phyloP scores from a whole-genome alignment of 2,329 filamentous ascomycete species.

The Penicillium sp. region DNA sequence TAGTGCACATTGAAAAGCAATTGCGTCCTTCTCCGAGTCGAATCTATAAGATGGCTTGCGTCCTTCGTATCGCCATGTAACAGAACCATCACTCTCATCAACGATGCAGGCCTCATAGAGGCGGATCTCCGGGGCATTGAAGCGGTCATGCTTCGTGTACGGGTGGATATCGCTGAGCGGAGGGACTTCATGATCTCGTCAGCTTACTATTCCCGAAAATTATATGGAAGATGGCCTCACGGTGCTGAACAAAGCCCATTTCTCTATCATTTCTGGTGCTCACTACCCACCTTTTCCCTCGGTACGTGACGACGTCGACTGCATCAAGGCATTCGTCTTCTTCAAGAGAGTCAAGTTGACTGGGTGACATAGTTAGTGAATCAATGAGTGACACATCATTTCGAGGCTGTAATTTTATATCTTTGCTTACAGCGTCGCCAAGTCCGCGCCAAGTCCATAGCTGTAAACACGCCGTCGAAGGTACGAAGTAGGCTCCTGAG shows the following conservation, averaged over 20 bases:
- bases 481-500: neutral
- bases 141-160: constrained; percentile 1
- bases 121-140: neutral
- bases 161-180: neutral
- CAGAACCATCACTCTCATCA: neutral
- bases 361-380: neutral
- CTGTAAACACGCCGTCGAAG: constrained; percentile 1
- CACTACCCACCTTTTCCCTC: neutral
- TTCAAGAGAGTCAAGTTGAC: neutral
- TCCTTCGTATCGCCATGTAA: neutral
- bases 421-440: neutral
- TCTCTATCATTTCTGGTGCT: neutral
- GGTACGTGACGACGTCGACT: neutral
- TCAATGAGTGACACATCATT: neutral
- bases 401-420: neutral
- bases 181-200: neutral
- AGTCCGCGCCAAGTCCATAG: neutral
- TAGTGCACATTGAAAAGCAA: constrained; percentile 1
- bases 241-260: neutral
- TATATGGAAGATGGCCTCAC: neutral
- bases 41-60: constrained; percentile 2
- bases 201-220: neutral
- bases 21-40: neutral
- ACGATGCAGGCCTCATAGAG: neutral
- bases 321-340: neutral